Percentiles rank a stretch among this genome's conserved stretches.
phyloP scores from a whole-genome alignment of 805 yeast species.

The Ogataea nonfermentans region DNA sequence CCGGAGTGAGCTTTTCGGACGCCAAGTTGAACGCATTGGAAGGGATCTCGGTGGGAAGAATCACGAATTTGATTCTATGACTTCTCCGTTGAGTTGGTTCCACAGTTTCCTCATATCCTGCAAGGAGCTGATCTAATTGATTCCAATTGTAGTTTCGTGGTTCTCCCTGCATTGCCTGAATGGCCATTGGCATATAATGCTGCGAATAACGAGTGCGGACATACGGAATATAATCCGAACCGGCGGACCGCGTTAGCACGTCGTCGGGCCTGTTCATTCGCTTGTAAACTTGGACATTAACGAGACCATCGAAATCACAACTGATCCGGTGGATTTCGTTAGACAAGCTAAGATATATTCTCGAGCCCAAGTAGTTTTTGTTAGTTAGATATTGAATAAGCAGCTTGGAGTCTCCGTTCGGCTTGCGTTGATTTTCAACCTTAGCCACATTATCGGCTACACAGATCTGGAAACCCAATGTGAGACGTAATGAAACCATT shows the following conservation, averaged over 20 bases:
- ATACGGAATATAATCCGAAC: conserved; percentile 44
- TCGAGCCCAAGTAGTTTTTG: conserved; percentile 47
- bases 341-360: conserved; percentile 72
- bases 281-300: conserved; percentile 76
- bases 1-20: conserved; percentile 68
- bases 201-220: conserved; percentile 80
- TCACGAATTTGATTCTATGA: conserved; percentile 77
- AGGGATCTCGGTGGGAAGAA: conserved; percentile 75
- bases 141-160: conserved; percentile 79
- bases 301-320: conserved; percentile 66
- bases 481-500: conserved; percentile 79
- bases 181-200: conserved; percentile 54
- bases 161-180: conserved; percentile 53
- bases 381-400: conserved; percentile 54
- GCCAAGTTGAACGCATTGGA: conserved; percentile 41
- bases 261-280: conserved; percentile 34
- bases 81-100: conserved; percentile 51
- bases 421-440: conserved; percentile 60
- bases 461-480: conserved; percentile 89
- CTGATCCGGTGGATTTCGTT: conserved; percentile 84
- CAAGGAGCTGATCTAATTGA: conserved; percentile 82
- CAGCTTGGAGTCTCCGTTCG: conserved; percentile 53
- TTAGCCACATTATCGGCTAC: conserved; percentile 64
- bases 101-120: conserved; percentile 81
- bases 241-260: conserved; percentile 26